A percentile compares a stretch with the other conserved stretches of the same genome.
These are phyloP conservation scores for Funneliformis geosporum DNA, from an alignment of 192 early-diverging fungal species.

Conservation along the genomic window DNA sequence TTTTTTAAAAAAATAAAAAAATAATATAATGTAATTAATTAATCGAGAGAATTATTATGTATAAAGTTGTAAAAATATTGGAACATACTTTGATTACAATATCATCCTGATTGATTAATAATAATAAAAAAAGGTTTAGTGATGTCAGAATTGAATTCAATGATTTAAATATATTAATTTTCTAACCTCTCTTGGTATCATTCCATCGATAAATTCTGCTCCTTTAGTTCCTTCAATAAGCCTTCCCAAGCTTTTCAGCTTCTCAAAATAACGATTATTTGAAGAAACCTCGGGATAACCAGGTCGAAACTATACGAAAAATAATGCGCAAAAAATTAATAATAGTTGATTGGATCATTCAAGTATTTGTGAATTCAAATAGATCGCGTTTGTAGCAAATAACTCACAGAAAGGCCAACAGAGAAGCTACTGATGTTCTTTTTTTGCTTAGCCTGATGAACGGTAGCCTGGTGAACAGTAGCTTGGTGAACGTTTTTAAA, in stretches of 20 bases:
- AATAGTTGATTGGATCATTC: not conserved
- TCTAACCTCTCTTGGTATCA: constrained; percentile 24
- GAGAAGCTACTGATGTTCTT: constrained; percentile 17
- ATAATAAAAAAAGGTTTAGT: not conserved
- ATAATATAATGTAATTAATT: not conserved
- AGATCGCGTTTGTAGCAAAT: not conserved
- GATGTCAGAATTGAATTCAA: not conserved
- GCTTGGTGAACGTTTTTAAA: too few relatives aligned
- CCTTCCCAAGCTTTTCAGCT: not conserved
- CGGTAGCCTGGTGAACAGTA: too few relatives aligned
- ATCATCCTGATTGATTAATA: constrained; percentile 9
- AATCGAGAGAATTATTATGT: not conserved
- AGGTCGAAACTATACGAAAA: constrained; percentile 23
- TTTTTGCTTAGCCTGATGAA: constrained; percentile 29
- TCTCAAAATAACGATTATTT: constrained; percentile 9
- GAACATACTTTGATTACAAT: constrained; percentile 30
- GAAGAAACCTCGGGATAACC: constrained; percentile 31
- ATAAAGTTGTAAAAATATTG: not conserved
- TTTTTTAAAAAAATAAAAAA: not conserved
- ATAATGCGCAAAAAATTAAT: not conserved
- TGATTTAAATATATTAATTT: not conserved
- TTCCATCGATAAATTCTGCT: constrained; percentile 30
- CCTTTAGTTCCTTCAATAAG: constrained; percentile 32
- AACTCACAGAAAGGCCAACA: constrained; percentile 23
- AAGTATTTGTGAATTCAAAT: not conserved